phyloP scores from a whole-genome alignment of 2,329 filamentous ascomycete species.

The Cercospora sojina region DNA sequence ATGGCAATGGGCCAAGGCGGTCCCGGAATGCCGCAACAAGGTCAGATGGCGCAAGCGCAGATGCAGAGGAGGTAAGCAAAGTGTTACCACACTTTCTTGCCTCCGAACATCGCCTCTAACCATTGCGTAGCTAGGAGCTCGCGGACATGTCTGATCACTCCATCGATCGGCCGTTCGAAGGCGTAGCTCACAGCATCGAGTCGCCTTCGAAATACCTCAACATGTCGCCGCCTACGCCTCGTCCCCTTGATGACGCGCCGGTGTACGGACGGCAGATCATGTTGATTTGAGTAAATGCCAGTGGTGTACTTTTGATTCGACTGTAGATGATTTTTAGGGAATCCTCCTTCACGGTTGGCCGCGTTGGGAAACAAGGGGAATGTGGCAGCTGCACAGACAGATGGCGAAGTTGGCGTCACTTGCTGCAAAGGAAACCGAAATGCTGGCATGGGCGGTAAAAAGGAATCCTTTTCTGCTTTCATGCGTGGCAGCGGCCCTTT shows the following conservation, averaged over 20 bases:
- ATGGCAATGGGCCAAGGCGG: slow-evolving; percentile 43
- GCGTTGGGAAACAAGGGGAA: not conserved
- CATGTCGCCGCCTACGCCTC: slow-evolving; percentile 13
- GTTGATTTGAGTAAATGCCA: not conserved
- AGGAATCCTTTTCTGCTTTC: not conserved
- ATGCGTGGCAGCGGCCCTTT: not conserved
- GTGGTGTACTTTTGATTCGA: slow-evolving; percentile 6
- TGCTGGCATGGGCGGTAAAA: not conserved
- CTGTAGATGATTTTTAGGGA: slow-evolving; percentile 3
- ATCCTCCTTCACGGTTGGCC: not conserved
- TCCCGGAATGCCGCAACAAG: slow-evolving; percentile 35
- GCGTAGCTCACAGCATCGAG: slow-evolving; percentile 12
- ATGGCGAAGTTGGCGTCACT: slow-evolving; percentile 10
- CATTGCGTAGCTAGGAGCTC: slow-evolving; percentile 21
- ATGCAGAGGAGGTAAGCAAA: slow-evolving; percentile 40
- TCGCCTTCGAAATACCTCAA: slow-evolving; percentile 19
- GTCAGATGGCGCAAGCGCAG: slow-evolving; percentile 35
- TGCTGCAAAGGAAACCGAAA: slow-evolving; percentile 1
- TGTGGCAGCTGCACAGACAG: slow-evolving; percentile 3
- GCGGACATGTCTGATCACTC: slow-evolving; percentile 9
- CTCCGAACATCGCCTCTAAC: slow-evolving; percentile 11
- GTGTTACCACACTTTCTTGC: slow-evolving; percentile 15
- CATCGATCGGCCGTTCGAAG: slow-evolving; percentile 10
- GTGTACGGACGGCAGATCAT: slow-evolving; percentile 1
- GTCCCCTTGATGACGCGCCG: not conserved